Conservation (phyloP, 306 rosid genomes). For the peach (Prunus persica) region Prunus_persica_NCBIv2 NC_034014.1:25906501-25907000, state of each 20-base stretch:
- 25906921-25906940: no score
- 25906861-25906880: constrained; percentile 12
- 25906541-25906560: constrained; percentile 40
- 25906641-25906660: not conserved
- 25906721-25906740: not conserved
- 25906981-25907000: constrained; percentile 6
- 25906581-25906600: not conserved
- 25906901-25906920: no score
- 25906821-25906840: not conserved
- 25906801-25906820: no score
- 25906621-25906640: not conserved
- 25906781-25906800: constrained; percentile 3
- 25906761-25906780: not conserved
- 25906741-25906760: not conserved
- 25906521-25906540: not conserved
- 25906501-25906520: not conserved
- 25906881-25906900: not conserved
- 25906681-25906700: no score
- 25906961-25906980: not conserved
- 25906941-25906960: not conserved
- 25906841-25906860: not conserved
- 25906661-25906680: constrained; percentile 20
- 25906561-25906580: constrained; percentile 31
- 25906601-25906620: not conserved
- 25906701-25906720: no score